Evolutionary conservation across 208 protist genomes (phyloP).

Genomic region (Tritrichomonas foetus): DNA sequence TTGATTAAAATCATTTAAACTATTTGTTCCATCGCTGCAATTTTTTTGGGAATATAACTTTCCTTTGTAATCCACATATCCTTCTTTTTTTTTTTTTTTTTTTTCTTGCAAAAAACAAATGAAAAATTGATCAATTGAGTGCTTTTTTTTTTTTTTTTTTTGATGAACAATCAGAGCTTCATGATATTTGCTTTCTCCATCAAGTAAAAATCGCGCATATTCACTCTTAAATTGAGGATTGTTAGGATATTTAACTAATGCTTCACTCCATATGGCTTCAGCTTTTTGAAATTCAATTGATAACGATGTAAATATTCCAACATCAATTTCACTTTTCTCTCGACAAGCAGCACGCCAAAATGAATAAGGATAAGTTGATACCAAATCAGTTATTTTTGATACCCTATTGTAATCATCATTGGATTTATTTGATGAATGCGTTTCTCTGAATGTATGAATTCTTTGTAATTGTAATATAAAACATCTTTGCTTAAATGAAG

Average conservation of each 20-base stretch:
- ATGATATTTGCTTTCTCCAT: background rate
- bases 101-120: too few species aligned
- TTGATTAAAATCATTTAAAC: too few species aligned
- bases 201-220: background rate
- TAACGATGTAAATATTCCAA: background rate
- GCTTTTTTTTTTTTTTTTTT: background rate
- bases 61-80: too few species aligned
- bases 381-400: background rate
- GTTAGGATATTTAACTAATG: slow-evolving; percentile 24
- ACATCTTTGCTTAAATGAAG: background rate
- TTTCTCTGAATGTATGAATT: background rate
- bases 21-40: too few species aligned
- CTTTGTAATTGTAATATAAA: background rate
- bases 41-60: too few species aligned
- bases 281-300: background rate
- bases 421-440: background rate
- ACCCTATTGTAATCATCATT: background rate
- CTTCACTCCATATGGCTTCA: background rate
- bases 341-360: background rate
- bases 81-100: too few species aligned
- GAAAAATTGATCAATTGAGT: too few species aligned
- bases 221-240: background rate
- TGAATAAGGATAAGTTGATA: background rate
- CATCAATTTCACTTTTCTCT: background rate
- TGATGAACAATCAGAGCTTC: background rate